Percentiles rank a stretch among this genome's conserved stretches.
These are phyloP conservation scores for Erysimum cheiri DNA, from an alignment of 441 rosid species.

Conservation along the genomic window DNA sequence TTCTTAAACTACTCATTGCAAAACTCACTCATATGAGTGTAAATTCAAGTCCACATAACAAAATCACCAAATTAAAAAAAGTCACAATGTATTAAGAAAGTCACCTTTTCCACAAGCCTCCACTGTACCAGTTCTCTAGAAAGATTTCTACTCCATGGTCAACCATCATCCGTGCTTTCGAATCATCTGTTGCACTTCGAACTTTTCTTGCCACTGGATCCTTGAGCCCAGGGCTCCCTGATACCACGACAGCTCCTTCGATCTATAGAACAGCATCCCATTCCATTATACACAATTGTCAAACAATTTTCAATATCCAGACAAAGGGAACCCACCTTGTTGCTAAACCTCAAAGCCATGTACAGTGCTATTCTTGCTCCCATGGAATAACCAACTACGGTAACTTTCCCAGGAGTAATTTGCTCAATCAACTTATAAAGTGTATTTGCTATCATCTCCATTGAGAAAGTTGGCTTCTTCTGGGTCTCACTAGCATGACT, in stretches of 20 bases:
- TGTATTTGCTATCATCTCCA: conserved; percentile 59
- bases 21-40: conserved; percentile 23
- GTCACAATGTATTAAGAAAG: neutral
- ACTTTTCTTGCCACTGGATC: conserved; percentile 62
- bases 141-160: conserved; percentile 70
- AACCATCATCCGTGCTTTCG: conserved; percentile 60
- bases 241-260: conserved; percentile 75
- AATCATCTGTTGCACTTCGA: conserved; percentile 80
- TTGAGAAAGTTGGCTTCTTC: conserved; percentile 53
- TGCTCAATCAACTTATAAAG: conserved; percentile 56
- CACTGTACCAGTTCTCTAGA: conserved; percentile 78
- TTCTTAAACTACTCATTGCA: conserved; percentile 69
- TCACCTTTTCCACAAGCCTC: conserved; percentile 87
- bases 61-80: conserved; percentile 12
- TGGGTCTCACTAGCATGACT: conserved; percentile 42
- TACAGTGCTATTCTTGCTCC: conserved; percentile 90
- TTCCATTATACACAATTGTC: conserved; percentile 19
- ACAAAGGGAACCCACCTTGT: conserved; percentile 56
- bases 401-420: conserved; percentile 63
- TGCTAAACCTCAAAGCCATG: conserved; percentile 69
- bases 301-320: conserved; percentile 23
- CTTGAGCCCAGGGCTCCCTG: conserved; percentile 90
- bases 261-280: conserved; percentile 50
- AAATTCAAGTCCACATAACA: neutral
- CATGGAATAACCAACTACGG: conserved; percentile 92